Evolutionary conservation across 2,329 filamentous ascomycete species (phyloP), one percentile per base, ranked within the genome.

Genomic region (Scedosporium apiospermum): DNA sequence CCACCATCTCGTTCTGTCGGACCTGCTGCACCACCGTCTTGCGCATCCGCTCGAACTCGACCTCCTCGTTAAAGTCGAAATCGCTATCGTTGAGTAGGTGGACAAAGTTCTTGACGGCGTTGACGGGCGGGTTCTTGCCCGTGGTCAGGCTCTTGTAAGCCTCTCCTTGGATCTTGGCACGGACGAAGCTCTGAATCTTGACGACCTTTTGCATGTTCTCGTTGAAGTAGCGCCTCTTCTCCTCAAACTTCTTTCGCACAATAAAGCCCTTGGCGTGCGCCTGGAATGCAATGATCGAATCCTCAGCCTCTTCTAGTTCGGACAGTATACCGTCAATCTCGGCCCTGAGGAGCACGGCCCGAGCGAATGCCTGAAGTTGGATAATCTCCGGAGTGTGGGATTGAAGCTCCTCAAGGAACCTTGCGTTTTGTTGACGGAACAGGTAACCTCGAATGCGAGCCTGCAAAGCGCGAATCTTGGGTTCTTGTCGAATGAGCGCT

Each of bases 141-240:
- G 87, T 93, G 2, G 93, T 98, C 66, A 99, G 81, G 72, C 91
- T 96, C 82, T 96, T 97, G 80, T 99, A 99, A 2, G 95, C 95
- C 75, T 99, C 91, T 60, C 95, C 95, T 74, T 99, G 95, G 59
- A 98, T 90, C 72, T 96, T 95, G 67, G 88, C 95, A 65, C 95
- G 87, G 61, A 98, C 88, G 67, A 98, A 96, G 72, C 95, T 99
- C 73, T 99, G 96, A 63, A 98, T 92, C 76, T 99, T 99, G 80
- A 99, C 88, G 27, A 99, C 95, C 75, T 96, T 98, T 70, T 96
- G 87, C 95, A 99, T 99, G 71, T 99, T 99, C 75, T 96, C 88
- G 68, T 89, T 88, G 79, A 93, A 99, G 77, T 89, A 93, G 23
- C 86, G 87, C 71, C 89, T 87, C 81, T 96, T 96, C 73, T 96